A percentile compares a stretch with the other conserved stretches of the same genome.
Conservation (phyloP, 225 moss, liverwort and hornwort genomes). For the Pseudisothecium myosuroides region DNA sequence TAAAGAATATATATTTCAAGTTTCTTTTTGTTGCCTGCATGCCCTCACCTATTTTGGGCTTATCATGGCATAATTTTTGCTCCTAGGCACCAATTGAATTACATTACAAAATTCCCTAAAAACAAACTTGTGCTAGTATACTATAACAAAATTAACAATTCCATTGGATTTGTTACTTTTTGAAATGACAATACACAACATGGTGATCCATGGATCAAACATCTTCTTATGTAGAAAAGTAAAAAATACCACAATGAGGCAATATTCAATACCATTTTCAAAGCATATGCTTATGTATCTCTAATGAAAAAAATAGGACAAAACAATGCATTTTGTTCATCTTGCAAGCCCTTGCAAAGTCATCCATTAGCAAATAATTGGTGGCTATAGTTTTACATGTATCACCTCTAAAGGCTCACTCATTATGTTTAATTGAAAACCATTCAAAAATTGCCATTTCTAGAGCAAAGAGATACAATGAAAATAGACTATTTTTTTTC, state of each 20-base stretch:
- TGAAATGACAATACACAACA: too few species aligned
- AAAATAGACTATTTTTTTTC: background rate
- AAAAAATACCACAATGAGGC: background rate
- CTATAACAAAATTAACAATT: too few species aligned
- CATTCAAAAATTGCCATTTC: background rate
- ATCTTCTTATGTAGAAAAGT: background rate
- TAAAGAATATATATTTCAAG: too few species aligned
- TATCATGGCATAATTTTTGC: background rate
- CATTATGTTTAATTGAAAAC: background rate
- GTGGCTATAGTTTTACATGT: rapidly evolving
- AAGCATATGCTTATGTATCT: background rate
- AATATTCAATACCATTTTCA: background rate
- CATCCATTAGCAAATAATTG: rapidly evolving
- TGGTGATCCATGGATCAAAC: rapidly evolving
- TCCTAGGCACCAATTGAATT: rapidly evolving
- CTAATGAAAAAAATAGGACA: background rate
- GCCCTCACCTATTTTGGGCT: background rate
- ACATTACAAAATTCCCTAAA: too few species aligned
- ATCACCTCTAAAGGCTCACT: background rate
- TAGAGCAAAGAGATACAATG: background rate
- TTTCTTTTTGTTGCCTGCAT: background rate
- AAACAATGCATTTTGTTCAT: background rate
- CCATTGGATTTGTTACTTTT: too few species aligned
- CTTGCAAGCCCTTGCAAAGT: background rate
- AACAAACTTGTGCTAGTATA: too few species aligned